Evolutionary conservation across 139 green algal species (phyloP).

Genomic region (Asterochloris erici): DNA sequence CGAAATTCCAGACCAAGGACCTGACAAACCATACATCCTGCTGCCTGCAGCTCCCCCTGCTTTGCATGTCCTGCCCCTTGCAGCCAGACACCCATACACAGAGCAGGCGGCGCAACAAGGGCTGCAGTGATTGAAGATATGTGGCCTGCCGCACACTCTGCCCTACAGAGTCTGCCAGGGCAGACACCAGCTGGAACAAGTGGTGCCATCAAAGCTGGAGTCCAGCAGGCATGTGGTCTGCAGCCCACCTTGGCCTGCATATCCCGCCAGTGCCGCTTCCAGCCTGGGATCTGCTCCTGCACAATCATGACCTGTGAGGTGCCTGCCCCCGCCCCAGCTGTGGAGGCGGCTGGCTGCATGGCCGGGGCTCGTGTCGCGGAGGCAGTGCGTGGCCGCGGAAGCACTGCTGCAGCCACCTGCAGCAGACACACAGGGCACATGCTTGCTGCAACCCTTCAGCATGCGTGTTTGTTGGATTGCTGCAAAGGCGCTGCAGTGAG

Average conservation of each 20-base stretch:
- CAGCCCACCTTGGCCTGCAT: conserved; percentile 31
- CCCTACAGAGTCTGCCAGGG: too few relatives aligned
- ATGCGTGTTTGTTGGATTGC: not conserved
- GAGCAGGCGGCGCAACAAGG: too few relatives aligned
- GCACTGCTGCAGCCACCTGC: conserved; percentile 23
- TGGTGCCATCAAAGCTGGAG: not conserved
- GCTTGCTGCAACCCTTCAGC: too few relatives aligned
- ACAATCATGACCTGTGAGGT: conserved; percentile 10
- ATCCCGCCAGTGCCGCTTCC: conserved; percentile 37
- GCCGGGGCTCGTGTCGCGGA: conserved; percentile 36
- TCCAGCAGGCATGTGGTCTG: not conserved
- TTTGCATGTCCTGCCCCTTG: too few relatives aligned
- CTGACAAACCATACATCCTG: too few relatives aligned
- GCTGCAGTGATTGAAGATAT: too few relatives aligned
- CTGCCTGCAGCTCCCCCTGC: too few relatives aligned
- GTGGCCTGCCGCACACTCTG: too few relatives aligned
- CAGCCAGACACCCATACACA: too few relatives aligned
- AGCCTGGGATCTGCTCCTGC: conserved; percentile 21
- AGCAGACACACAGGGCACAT: too few relatives aligned
- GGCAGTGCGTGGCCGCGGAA: conserved; percentile 18
- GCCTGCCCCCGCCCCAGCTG: not conserved
- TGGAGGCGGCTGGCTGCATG: conserved; percentile 4
- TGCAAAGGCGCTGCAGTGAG: not conserved
- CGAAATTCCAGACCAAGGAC: too few relatives aligned
- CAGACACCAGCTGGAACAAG: too few relatives aligned